A percentile compares a stretch with the other conserved stretches of the same genome.
These are phyloP conservation scores for Lotus japonicus DNA, from an alignment of 306 rosid genomes.

Conservation along the genomic window DNA sequence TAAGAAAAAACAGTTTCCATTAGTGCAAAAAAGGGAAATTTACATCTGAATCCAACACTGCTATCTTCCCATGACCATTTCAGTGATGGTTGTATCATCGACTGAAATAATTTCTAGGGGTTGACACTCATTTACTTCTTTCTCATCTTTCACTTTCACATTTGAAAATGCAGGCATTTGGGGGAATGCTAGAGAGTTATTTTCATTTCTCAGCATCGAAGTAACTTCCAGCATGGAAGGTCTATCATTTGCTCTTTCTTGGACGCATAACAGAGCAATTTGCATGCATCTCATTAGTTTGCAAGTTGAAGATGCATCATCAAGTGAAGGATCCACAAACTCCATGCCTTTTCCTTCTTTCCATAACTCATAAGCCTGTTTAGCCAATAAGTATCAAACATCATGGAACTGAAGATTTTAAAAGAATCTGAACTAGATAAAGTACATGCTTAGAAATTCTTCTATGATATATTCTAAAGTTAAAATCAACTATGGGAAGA, in stretches of 20 bases:
- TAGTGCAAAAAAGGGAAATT: too few species aligned
- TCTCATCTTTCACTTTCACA: background rate
- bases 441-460: too few species aligned
- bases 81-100: constrained; percentile 8
- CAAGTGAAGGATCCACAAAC: constrained; percentile 30
- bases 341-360: constrained; percentile 28
- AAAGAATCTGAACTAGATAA: too few species aligned
- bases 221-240: constrained; percentile 31
- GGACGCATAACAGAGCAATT: constrained; percentile 35
- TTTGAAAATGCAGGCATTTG: constrained; percentile 25
- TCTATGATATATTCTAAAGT: too few species aligned
- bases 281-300: constrained; percentile 28
- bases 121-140: background rate
- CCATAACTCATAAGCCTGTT: constrained; percentile 35
- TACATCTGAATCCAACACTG: too few species aligned
- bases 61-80: background rate
- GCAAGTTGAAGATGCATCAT: constrained; percentile 24
- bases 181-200: background rate
- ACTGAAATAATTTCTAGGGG: background rate
- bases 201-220: constrained; percentile 30
- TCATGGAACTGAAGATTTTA: background rate
- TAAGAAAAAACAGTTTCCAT: too few species aligned
- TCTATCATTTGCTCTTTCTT: constrained; percentile 26
- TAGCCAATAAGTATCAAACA: background rate
- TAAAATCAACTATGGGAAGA: too few species aligned